Evolutionary conservation across 2,329 filamentous ascomycete species (phyloP).

Genomic region (Talaromyces amestolkiae): DNA sequence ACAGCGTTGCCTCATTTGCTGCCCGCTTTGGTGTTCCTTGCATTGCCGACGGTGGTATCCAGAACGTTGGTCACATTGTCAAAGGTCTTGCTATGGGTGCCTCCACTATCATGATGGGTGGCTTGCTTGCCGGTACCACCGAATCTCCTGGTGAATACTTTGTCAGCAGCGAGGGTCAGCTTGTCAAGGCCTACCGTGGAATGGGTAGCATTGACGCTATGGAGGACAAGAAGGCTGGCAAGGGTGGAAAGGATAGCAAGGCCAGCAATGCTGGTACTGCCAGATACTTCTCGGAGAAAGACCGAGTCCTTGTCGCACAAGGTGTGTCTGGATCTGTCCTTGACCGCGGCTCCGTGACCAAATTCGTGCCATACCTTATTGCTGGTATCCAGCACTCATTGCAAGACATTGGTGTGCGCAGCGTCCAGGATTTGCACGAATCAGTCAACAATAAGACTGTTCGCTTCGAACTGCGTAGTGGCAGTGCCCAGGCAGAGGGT

Average conservation of each 20-base stretch:
- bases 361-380: slow-evolving; percentile 93
- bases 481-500: slow-evolving; percentile 92
- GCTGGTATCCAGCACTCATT: slow-evolving; percentile 96
- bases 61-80: slow-evolving; percentile 98
- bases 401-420: slow-evolving; percentile 89
- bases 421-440: slow-evolving; percentile 71
- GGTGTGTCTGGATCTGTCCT: slow-evolving; percentile 75
- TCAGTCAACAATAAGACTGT: slow-evolving; percentile 71
- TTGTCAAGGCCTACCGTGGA: slow-evolving; percentile 98
- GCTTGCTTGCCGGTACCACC: slow-evolving; percentile 91
- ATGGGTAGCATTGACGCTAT: slow-evolving; percentile 99
- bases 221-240: slow-evolving; percentile 96
- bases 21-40: slow-evolving; percentile 93
- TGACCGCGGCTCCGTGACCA: slow-evolving; percentile 71
- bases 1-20: slow-evolving; percentile 84
- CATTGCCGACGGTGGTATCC: slow-evolving; percentile 95
- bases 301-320: slow-evolving; percentile 91
- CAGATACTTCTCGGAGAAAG: slow-evolving; percentile 96
- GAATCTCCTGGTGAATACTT: slow-evolving; percentile 97
- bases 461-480: slow-evolving; percentile 90
- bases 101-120: slow-evolving; percentile 98
- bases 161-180: slow-evolving; percentile 91
- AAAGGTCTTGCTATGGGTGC: slow-evolving; percentile 95
- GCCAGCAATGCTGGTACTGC: slow-evolving; percentile 87
- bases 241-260: slow-evolving; percentile 66